Conservation (phyloP, 768 basidiomycete species). For the Collybia sordida region DNA sequence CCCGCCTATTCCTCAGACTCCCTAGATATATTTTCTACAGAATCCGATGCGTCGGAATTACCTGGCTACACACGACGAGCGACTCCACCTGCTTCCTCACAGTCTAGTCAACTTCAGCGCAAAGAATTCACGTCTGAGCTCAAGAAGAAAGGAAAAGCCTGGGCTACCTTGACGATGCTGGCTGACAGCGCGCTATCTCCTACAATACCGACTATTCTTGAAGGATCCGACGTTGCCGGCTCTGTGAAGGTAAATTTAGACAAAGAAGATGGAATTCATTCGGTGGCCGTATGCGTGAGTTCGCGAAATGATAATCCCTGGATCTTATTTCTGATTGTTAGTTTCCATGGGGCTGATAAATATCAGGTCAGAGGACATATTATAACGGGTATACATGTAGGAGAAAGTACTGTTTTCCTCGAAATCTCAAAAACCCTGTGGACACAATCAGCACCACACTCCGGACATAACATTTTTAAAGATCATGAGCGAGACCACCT, state of each 20-base stretch:
- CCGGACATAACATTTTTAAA: constrained; percentile 6
- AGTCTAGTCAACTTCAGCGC: too few species aligned
- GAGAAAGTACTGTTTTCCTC: constrained; percentile 32
- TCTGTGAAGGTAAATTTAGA: constrained; percentile 32
- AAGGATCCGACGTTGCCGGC: constrained; percentile 34
- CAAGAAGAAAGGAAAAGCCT: constrained; percentile 33
- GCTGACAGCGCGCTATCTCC: constrained; percentile 41
- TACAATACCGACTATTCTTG: constrained; percentile 31
- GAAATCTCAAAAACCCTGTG: constrained; percentile 32
- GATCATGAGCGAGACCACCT: constrained; percentile 28
- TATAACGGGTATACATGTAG: constrained; percentile 34
- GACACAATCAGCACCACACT: constrained; percentile 29
- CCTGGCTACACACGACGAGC: constrained; percentile 50
- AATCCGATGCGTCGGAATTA: constrained; percentile 26
- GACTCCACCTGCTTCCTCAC: constrained; percentile 37
- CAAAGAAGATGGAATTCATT: constrained; percentile 44
- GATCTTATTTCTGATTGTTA: too few species aligned
- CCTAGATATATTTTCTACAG: too few species aligned
- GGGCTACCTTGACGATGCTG: constrained; percentile 45
- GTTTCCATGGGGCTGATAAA: not conserved
- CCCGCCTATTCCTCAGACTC: too few species aligned
- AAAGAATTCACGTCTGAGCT: constrained; percentile 25
- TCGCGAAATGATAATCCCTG: not conserved
- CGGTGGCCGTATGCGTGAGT: constrained; percentile 48
- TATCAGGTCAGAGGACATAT: constrained; percentile 35